These are phyloP conservation scores for Malus domestica DNA, from an alignment of 306 rosid species.

Conservation along the genomic window ASM211411v1 NC_041794.1:16305501-16306000, in stretches of 20 bases:
- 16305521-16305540: background rate
- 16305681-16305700: constrained; percentile 50
- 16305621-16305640: background rate
- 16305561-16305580: background rate
- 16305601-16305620: background rate
- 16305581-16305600: background rate
- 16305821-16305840: constrained; percentile 5
- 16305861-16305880: background rate
- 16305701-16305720: constrained; percentile 43
- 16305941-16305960: background rate
- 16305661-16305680: constrained; percentile 37
- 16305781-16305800: constrained; percentile 38
- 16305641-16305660: constrained; percentile 53
- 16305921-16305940: constrained; percentile 10
- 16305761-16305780: constrained; percentile 43
- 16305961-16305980: background rate
- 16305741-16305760: constrained; percentile 47
- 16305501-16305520: background rate
- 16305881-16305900: constrained; percentile 1
- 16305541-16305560: background rate
- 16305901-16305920: constrained; percentile 14
- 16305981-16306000: constrained; percentile 3
- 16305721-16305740: constrained; percentile 41
- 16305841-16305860: constrained; percentile 4
- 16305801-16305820: constrained; percentile 46